These are phyloP conservation scores for Styphnolobium japonicum DNA, from an alignment of 306 rosid species.

Conservation along the genomic window DNA sequence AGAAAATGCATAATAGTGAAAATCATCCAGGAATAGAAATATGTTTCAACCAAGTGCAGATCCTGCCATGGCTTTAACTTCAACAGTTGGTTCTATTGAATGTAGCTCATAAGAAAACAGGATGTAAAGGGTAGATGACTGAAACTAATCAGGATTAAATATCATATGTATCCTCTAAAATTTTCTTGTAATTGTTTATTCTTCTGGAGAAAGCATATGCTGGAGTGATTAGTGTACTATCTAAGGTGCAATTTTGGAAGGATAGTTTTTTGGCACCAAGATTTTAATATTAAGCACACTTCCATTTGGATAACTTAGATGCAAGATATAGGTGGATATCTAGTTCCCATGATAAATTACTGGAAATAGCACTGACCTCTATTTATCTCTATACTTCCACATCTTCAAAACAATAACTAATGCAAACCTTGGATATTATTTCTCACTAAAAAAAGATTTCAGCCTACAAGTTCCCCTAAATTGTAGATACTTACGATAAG, in stretches of 20 bases:
- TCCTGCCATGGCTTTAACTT: not conserved
- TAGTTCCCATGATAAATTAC: not conserved
- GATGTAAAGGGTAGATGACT: not conserved
- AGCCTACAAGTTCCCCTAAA: not conserved
- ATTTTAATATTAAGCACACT: not conserved
- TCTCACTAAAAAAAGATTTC: not conserved
- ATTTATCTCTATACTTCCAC: not conserved
- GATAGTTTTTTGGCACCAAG: not conserved
- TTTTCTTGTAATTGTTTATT: not conserved
- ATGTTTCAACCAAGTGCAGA: not conserved
- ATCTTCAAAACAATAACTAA: not conserved
- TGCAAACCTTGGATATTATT: not conserved
- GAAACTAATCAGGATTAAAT: not conserved
- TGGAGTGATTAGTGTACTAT: not conserved
- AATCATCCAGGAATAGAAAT: not conserved
- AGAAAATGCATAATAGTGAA: slow-evolving; percentile 6
- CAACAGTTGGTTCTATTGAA: not conserved
- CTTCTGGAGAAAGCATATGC: not conserved
- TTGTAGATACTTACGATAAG: not conserved
- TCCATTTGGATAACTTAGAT: not conserved
- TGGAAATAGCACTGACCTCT: not conserved
- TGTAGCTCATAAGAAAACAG: not conserved
- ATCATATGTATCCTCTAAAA: not conserved
- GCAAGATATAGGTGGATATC: not conserved
- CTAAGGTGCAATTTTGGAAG: not conserved